A percentile compares a stretch with the other conserved stretches of the same genome.
These are phyloP conservation scores for Cutaneotrichosporon sp. DNA, from an alignment of 1,284 basidiomycete genomes.

Conservation along the genomic window DNA sequence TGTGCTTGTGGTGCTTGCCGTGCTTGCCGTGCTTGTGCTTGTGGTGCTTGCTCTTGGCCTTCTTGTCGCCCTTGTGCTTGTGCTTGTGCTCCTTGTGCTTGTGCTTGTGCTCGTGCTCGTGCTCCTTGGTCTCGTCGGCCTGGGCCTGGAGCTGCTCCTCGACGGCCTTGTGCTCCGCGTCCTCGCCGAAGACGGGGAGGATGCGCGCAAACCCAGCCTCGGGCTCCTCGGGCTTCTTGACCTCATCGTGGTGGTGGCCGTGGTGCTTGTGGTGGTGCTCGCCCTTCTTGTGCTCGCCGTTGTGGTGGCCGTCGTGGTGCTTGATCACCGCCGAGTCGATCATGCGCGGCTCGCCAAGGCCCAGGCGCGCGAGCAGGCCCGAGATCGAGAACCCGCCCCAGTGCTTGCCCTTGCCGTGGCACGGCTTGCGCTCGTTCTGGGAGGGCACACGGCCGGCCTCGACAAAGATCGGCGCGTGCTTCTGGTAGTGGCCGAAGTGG, in stretches of 20 bases:
- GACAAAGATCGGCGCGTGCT: conserved; percentile 1
- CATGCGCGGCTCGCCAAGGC: background rate
- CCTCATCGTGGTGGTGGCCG: conserved; percentile 8
- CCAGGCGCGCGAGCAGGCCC: background rate
- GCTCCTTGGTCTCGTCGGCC: background rate
- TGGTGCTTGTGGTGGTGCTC: conserved; percentile 6
- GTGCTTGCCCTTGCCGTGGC: conserved; percentile 1
- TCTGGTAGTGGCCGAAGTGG: background rate
- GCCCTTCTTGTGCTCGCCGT: too few relatives aligned
- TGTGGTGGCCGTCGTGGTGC: background rate
- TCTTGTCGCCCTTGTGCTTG: conserved; percentile 1
- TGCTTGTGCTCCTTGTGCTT: background rate
- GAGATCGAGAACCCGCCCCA: background rate
- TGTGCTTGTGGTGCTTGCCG: conserved; percentile 8
- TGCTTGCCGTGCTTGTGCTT: conserved; percentile 5
- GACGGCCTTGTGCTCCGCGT: background rate
- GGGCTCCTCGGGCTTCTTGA: conserved; percentile 2
- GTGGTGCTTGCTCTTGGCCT: too few relatives aligned
- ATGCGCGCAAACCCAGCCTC: background rate
- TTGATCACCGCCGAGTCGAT: too few relatives aligned
- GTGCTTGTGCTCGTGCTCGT: conserved; percentile 9
- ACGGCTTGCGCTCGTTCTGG: background rate
- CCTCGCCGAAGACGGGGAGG: conserved; percentile 5
- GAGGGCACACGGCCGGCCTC: background rate
- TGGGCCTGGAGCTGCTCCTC: background rate